phyloP scores from a whole-genome alignment of 1,139 yeast genomes.

The Hyphopichia buzzinii region DNA sequence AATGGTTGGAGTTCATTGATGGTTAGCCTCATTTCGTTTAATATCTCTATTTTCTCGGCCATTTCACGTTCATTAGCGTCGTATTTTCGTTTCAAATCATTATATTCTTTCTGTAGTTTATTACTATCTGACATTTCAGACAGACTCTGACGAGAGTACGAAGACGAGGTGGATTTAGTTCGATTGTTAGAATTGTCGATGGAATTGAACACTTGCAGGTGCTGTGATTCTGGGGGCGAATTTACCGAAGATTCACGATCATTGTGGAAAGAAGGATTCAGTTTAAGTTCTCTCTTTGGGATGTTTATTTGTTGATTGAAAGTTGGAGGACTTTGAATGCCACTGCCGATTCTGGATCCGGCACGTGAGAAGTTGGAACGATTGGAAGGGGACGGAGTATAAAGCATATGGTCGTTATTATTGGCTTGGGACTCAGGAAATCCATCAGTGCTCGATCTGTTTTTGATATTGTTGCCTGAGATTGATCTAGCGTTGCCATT shows the following conservation, averaged over 20 bases:
- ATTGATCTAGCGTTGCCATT: background rate
- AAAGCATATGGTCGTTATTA: background rate
- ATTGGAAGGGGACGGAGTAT: slow-evolving; percentile 3
- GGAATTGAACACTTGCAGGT: background rate
- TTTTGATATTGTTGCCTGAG: background rate
- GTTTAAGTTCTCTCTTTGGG: slow-evolving; percentile 1
- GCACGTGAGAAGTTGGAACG: background rate
- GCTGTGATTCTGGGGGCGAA: background rate
- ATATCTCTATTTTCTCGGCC: slow-evolving; percentile 32
- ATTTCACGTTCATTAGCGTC: slow-evolving; percentile 26
- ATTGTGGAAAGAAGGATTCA: background rate
- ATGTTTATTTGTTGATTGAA: slow-evolving; percentile 2
- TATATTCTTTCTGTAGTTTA: slow-evolving; percentile 9
- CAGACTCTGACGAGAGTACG: background rate
- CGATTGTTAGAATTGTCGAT: slow-evolving; percentile 5
- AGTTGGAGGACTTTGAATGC: slow-evolving; percentile 1
- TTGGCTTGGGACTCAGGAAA: slow-evolving; percentile 1
- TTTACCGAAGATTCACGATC: background rate
- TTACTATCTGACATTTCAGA: background rate
- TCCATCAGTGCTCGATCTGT: slow-evolving; percentile 3
- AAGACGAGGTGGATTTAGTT: slow-evolving; percentile 7
- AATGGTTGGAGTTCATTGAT: slow-evolving; percentile 47
- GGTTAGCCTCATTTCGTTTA: slow-evolving; percentile 42
- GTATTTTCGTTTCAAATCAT: slow-evolving; percentile 17
- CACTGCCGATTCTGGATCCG: background rate